Conservation (phyloP, 768 basidiomycete genomes). For the Podaxis sp. region DNA sequence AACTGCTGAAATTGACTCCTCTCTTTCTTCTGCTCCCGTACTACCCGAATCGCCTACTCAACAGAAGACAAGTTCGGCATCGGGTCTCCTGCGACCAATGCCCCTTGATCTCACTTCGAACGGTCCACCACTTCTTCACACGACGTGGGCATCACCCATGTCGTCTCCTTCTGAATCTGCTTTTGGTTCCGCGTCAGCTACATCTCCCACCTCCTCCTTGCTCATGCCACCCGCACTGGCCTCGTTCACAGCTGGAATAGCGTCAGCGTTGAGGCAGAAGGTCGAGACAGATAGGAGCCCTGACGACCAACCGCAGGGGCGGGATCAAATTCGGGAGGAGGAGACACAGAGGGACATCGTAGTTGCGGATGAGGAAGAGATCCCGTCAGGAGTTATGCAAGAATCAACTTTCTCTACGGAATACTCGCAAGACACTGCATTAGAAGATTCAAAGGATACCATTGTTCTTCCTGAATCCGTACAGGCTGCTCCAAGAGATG, state of each 20-base stretch:
- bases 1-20: neutral
- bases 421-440: slow-evolving; percentile 4
- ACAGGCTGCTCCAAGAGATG: slow-evolving; percentile 15
- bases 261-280: slow-evolving; percentile 34
- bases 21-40: neutral
- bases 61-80: neutral
- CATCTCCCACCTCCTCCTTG: slow-evolving; percentile 17
- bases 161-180: slow-evolving; percentile 24
- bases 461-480: slow-evolving; percentile 26
- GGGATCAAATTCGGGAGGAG: slow-evolving; percentile 4
- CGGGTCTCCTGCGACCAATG: slow-evolving; percentile 23
- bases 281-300: slow-evolving; percentile 28
- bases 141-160: slow-evolving; percentile 35
- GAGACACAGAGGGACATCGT: slow-evolving; percentile 32
- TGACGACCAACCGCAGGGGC: neutral
- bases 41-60: neutral
- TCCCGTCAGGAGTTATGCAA: slow-evolving; percentile 24
- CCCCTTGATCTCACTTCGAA: slow-evolving; percentile 25
- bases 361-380: slow-evolving; percentile 45
- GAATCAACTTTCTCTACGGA: slow-evolving; percentile 8
- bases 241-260: slow-evolving; percentile 27
- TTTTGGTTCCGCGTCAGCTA: slow-evolving; percentile 18
- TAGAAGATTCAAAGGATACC: slow-evolving; percentile 16
- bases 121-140: slow-evolving; percentile 36
- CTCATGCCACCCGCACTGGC: slow-evolving; percentile 11